Percentiles rank a stretch among this genome's conserved stretches.
Conservation (phyloP, 495 filamentous ascomycete species). For the Hypomontagnella monticulosa region DNA sequence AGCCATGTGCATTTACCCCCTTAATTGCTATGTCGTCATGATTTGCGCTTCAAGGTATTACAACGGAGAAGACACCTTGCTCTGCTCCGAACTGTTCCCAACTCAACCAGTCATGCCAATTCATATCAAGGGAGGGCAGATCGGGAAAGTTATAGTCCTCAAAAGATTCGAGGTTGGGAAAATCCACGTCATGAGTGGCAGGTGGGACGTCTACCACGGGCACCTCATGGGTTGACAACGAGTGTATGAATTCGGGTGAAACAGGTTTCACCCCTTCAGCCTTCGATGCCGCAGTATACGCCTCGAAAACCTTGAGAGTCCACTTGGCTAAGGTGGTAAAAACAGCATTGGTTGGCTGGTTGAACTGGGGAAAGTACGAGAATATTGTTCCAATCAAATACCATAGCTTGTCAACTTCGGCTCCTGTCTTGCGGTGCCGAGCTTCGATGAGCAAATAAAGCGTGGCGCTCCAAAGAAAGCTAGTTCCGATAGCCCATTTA, state of each 20-base stretch:
- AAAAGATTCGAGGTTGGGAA: not conserved
- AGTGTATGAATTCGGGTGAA: slow-evolving; percentile 24
- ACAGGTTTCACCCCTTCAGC: slow-evolving; percentile 21
- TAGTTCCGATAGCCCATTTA: slow-evolving; percentile 47
- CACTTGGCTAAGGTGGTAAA: slow-evolving; percentile 46
- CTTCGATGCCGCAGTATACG: slow-evolving; percentile 35
- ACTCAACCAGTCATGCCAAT: slow-evolving; percentile 28
- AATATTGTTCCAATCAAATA: slow-evolving; percentile 34
- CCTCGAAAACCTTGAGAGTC: slow-evolving; percentile 43
- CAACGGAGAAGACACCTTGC: not conserved
- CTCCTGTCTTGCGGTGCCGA: slow-evolving; percentile 45
- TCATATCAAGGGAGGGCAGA: slow-evolving; percentile 26
- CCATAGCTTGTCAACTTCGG: slow-evolving; percentile 46
- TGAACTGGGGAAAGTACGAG: slow-evolving; percentile 39
- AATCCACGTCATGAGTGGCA: not conserved
- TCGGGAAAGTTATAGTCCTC: slow-evolving; percentile 16
- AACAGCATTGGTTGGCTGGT: slow-evolving; percentile 38
- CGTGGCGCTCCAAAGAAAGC: slow-evolving; percentile 52
- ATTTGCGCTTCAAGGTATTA: too few relatives aligned
- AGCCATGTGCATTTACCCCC: too few relatives aligned
- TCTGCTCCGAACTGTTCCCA: slow-evolving; percentile 36
- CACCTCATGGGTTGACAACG: slow-evolving; percentile 3
- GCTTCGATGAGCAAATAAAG: slow-evolving; percentile 53
- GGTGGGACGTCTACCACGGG: not conserved
- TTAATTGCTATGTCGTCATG: too few relatives aligned